These are phyloP conservation scores for Ophioceras dolichostomum DNA, from an alignment of 2,329 filamentous ascomycete genomes.

Conservation along the genomic window DNA sequence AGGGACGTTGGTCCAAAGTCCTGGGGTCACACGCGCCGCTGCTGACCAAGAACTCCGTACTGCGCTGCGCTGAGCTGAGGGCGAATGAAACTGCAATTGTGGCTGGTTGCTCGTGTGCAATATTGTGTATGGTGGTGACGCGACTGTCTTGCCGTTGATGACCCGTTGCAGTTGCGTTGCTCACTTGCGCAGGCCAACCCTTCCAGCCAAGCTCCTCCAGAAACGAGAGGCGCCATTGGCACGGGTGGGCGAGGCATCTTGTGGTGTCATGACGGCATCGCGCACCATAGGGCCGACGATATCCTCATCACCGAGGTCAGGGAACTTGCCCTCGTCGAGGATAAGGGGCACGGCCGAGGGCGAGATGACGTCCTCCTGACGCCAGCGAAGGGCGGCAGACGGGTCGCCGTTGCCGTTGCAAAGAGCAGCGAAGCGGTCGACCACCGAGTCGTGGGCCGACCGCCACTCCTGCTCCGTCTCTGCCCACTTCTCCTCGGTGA, in stretches of 20 bases:
- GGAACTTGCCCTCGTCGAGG: slow-evolving; percentile 73
- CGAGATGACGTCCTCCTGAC: slow-evolving; percentile 33
- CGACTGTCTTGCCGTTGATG: no score
- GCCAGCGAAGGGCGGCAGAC: slow-evolving; percentile 18
- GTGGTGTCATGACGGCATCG: slow-evolving; percentile 39
- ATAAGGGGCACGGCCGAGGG: slow-evolving; percentile 57
- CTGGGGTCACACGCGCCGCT: no score
- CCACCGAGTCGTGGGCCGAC: slow-evolving; percentile 51
- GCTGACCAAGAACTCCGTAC: no score
- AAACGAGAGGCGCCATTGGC: slow-evolving; percentile 29
- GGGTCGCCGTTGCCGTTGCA: slow-evolving; percentile 13
- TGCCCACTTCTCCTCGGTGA: slow-evolving; percentile 84
- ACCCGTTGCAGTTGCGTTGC: no score
- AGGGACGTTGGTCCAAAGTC: no score
- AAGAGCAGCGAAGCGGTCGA: slow-evolving; percentile 33
- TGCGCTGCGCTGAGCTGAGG: no score
- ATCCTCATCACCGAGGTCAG: slow-evolving; percentile 76
- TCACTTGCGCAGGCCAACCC: slow-evolving; percentile 19
- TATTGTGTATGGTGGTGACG: no score
- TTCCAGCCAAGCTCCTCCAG: slow-evolving; percentile 34
- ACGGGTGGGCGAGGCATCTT: slow-evolving; percentile 25
- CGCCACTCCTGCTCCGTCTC: slow-evolving; percentile 68
- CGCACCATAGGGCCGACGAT: slow-evolving; percentile 87
- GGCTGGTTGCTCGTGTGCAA: no score
- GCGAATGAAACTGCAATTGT: no score